A percentile compares a stretch with the other conserved stretches of the same genome.
phyloP scores from a whole-genome alignment of 2,329 filamentous ascomycete species.

The Drechslerella stenobrocha region DNA sequence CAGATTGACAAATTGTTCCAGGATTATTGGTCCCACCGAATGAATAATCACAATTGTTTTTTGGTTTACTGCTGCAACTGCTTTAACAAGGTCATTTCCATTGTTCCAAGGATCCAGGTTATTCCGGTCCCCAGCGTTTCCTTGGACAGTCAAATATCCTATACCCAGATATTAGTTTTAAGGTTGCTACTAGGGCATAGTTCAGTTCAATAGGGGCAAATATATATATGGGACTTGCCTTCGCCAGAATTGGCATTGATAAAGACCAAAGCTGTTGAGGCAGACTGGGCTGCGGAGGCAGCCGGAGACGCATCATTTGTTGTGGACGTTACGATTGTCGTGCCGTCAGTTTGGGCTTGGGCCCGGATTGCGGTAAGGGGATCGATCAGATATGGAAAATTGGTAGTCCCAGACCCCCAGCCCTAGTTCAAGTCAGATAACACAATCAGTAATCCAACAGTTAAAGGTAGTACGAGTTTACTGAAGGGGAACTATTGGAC shows the following conservation, averaged over 20 bases:
- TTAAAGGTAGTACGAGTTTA: no score
- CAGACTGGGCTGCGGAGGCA: slow-evolving; percentile 65
- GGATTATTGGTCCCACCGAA: slow-evolving; percentile 75
- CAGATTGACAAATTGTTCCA: slow-evolving; percentile 73
- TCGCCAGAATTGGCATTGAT: slow-evolving; percentile 86
- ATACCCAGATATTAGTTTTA: background rate
- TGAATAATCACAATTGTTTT: slow-evolving; percentile 94
- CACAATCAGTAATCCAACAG: background rate
- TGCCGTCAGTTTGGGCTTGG: slow-evolving; percentile 65
- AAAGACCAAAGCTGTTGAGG: slow-evolving; percentile 76
- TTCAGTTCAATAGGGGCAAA: no score
- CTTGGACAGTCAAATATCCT: slow-evolving; percentile 79
- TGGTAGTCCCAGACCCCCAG: slow-evolving; percentile 75
- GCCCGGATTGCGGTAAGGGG: slow-evolving; percentile 70
- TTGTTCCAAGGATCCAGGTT: slow-evolving; percentile 88
- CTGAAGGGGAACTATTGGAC: slow-evolving; percentile 54
- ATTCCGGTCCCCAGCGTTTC: slow-evolving; percentile 83
- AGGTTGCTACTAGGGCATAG: no score
- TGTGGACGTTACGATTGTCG: slow-evolving; percentile 66
- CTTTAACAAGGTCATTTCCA: slow-evolving; percentile 78
- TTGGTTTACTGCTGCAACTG: slow-evolving; percentile 73
- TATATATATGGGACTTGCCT: slow-evolving; percentile 41
- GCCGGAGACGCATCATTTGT: slow-evolving; percentile 58
- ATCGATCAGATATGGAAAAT: slow-evolving; percentile 71
- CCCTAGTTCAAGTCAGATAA: slow-evolving; percentile 70